Evolutionary conservation across 768 basidiomycete species (phyloP).

Genomic region (Pholiota microspora): DNA sequence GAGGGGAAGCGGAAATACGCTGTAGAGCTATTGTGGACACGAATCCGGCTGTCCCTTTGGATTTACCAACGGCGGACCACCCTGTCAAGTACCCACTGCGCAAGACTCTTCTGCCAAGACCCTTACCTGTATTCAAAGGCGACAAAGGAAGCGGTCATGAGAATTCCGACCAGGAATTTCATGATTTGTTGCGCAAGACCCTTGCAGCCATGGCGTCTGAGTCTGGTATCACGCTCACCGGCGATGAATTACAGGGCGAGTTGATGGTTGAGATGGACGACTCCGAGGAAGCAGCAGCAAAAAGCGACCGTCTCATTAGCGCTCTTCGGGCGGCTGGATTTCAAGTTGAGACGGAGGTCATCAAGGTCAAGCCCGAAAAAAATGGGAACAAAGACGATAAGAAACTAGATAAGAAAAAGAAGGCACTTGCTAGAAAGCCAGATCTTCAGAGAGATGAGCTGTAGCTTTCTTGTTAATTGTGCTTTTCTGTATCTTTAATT

Average conservation of each 20-base stretch:
- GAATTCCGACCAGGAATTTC: slow-evolving; percentile 26
- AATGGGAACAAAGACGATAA: slow-evolving; percentile 23
- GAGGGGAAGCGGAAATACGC: slow-evolving; percentile 67
- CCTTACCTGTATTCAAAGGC: slow-evolving; percentile 20
- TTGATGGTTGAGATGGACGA: slow-evolving; percentile 47
- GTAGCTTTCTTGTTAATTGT: too few species aligned
- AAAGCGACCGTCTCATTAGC: slow-evolving; percentile 39
- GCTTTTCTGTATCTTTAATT: slow-evolving; percentile 1
- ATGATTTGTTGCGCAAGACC: slow-evolving; percentile 36
- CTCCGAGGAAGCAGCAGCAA: slow-evolving; percentile 39
- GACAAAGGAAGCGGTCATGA: slow-evolving; percentile 9
- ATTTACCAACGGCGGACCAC: slow-evolving; percentile 51
- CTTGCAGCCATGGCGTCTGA: slow-evolving; percentile 34
- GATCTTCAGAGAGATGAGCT: slow-evolving; percentile 22
- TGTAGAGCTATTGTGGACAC: slow-evolving; percentile 73
- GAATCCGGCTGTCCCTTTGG: slow-evolving; percentile 23
- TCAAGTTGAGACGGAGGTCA: slow-evolving; percentile 40
- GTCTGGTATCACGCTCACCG: slow-evolving; percentile 13
- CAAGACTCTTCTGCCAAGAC: slow-evolving; percentile 47
- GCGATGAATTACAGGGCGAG: slow-evolving; percentile 25
- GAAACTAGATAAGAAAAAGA: slow-evolving; percentile 14
- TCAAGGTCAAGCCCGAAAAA: slow-evolving; percentile 24
- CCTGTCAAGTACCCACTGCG: slow-evolving; percentile 52
- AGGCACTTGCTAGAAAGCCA: slow-evolving; percentile 9
- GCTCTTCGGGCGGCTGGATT: slow-evolving; percentile 53